phyloP scores from a whole-genome alignment of 73 alveolate species.

The Paraurostyla sp. region DNA sequence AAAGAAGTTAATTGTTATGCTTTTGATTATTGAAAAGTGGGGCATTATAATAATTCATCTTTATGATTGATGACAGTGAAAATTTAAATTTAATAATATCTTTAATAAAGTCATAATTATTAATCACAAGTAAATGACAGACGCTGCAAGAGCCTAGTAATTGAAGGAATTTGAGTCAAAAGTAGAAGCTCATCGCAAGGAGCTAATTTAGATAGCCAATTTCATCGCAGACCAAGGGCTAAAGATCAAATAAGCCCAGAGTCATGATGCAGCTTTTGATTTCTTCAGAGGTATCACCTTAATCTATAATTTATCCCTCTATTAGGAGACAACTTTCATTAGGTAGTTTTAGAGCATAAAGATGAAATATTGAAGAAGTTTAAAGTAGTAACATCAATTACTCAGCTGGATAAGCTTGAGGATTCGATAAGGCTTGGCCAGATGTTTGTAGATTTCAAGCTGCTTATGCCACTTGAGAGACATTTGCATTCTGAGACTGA shows the following conservation, averaged over 20 bases:
- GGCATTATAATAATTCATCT: no score
- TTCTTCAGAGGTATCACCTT: conserved; percentile 42
- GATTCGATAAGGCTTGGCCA: conserved; percentile 29
- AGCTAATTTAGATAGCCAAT: not conserved
- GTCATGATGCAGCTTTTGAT: not conserved
- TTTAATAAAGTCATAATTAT: not conserved
- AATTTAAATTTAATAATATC: not conserved
- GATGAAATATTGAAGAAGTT: conserved; percentile 24
- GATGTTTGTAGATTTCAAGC: conserved; percentile 10
- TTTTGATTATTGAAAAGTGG: conserved; percentile 27
- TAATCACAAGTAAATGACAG: not conserved
- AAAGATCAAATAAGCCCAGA: conserved; percentile 9
- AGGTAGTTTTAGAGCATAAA: conserved; percentile 21
- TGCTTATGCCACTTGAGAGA: conserved; percentile 13
- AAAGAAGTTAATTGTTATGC: conserved; percentile 3
- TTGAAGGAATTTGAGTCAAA: not conserved
- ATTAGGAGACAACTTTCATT: conserved; percentile 47
- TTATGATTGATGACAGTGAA: not conserved
- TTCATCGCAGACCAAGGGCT: conserved; percentile 36
- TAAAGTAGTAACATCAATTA: not conserved
- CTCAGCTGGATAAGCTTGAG: conserved; percentile 20
- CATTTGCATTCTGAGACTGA: not conserved
- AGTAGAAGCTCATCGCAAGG: not conserved
- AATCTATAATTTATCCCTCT: not conserved
- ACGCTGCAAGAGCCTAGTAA: not conserved